Evolutionary conservation across 441 rosid genomes (phyloP).

Genomic region (Manihot esculenta): DNA sequence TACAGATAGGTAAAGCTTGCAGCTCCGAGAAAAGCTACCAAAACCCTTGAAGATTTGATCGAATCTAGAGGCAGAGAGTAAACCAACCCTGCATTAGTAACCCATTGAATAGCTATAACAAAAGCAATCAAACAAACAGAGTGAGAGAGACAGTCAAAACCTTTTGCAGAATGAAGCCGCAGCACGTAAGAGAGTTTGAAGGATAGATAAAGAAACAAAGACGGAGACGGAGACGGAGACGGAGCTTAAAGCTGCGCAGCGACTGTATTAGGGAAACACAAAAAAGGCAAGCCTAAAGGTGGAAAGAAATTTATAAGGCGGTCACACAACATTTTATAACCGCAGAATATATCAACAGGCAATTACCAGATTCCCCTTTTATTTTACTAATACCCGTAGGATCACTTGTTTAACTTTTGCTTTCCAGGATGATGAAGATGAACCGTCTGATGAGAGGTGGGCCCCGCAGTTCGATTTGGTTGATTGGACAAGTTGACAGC

Average conservation of each 20-base stretch:
- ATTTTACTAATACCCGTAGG: constrained; percentile 13
- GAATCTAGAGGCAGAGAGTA: not conserved
- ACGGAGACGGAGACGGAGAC: too few species aligned
- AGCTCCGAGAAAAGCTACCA: not conserved
- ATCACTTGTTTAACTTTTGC: constrained; percentile 4
- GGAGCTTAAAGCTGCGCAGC: not conserved
- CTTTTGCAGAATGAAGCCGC: not conserved
- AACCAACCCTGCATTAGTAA: not conserved
- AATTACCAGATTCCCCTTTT: too few species aligned
- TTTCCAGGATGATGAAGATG: not conserved
- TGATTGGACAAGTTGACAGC: constrained; percentile 12
- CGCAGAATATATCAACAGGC: constrained; percentile 15
- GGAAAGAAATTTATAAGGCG: constrained; percentile 14
- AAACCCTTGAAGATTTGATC: not conserved
- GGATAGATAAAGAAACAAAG: too few species aligned
- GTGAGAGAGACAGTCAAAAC: not conserved
- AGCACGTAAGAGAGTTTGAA: too few species aligned
- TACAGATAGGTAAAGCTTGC: not conserved
- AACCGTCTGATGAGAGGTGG: constrained; percentile 6
- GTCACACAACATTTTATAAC: constrained; percentile 10
- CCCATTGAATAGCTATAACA: not conserved
- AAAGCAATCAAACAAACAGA: not conserved
- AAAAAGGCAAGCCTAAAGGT: not conserved
- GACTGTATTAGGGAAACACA: not conserved
- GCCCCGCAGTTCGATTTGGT: not conserved